Conservation (phyloP, 2,329 filamentous ascomycete genomes). For the Corinectria fuckeliana region DNA sequence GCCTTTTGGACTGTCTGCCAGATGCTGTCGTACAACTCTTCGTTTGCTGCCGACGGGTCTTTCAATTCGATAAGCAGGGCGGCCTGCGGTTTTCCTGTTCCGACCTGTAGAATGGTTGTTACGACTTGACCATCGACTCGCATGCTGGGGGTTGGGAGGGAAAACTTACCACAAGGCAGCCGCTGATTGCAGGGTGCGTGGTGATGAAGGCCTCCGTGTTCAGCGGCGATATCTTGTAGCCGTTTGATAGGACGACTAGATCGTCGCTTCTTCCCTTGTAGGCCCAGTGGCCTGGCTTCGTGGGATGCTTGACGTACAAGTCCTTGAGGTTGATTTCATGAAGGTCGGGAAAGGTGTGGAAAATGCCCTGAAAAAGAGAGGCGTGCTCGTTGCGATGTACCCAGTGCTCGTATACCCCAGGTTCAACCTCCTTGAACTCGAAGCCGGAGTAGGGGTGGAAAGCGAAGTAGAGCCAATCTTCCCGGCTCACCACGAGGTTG, state of each 20-base stretch:
- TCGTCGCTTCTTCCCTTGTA: slow-evolving; percentile 42
- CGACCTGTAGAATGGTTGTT: slow-evolving; percentile 11
- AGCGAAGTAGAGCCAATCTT: slow-evolving; percentile 43
- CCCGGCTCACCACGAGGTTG: slow-evolving; percentile 34
- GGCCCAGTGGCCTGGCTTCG: slow-evolving; percentile 38
- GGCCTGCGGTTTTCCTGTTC: slow-evolving; percentile 36
- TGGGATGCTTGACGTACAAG: slow-evolving; percentile 38
- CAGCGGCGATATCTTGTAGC: slow-evolving; percentile 41
- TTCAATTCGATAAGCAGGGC: slow-evolving; percentile 39
- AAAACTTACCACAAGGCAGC: slow-evolving; percentile 31
- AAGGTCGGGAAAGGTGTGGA: slow-evolving; percentile 41
- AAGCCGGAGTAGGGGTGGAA: slow-evolving; percentile 45
- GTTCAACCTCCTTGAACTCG: slow-evolving; percentile 42
- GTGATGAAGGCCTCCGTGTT: slow-evolving; percentile 39
- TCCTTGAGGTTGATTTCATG: slow-evolving; percentile 41
- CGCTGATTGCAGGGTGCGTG: slow-evolving; percentile 35
- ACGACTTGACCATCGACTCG: neutral
- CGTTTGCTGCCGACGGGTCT: slow-evolving; percentile 24
- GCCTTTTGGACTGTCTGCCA: slow-evolving; percentile 53
- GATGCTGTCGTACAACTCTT: slow-evolving; percentile 48
- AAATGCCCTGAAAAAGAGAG: slow-evolving; percentile 41
- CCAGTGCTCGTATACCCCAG: slow-evolving; percentile 43
- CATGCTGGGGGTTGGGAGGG: neutral
- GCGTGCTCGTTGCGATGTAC: slow-evolving; percentile 40
- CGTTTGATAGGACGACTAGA: slow-evolving; percentile 40